These are phyloP conservation scores for Styphnolobium japonicum DNA, from an alignment of 306 rosid genomes.

Conservation along the genomic window DNA sequence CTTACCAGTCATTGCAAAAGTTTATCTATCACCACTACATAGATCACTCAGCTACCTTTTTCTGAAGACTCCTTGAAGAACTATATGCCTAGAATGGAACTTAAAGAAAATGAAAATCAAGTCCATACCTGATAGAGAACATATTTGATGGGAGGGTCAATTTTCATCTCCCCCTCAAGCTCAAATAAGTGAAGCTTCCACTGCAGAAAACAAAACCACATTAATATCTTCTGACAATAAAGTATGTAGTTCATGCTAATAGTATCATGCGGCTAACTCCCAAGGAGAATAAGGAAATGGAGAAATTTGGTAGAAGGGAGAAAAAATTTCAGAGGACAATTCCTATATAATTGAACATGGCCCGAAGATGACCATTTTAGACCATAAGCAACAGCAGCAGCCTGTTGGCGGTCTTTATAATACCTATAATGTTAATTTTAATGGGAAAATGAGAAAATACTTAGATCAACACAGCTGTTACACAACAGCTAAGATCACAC, in stretches of 20 bases:
- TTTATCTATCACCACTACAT: background rate
- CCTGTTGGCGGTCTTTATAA: background rate
- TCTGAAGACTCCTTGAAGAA: background rate
- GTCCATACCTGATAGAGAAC: constrained; percentile 74
- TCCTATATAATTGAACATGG: background rate
- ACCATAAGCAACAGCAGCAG: background rate
- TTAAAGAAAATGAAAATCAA: background rate
- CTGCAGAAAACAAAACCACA: constrained; percentile 37
- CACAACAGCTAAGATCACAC: background rate
- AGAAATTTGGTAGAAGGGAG: background rate
- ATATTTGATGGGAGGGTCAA: constrained; percentile 74
- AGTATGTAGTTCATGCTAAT: background rate
- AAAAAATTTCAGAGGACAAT: background rate
- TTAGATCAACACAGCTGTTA: background rate
- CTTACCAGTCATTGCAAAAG: background rate
- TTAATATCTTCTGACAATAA: background rate
- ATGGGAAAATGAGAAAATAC: background rate
- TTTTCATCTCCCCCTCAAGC: constrained; percentile 85
- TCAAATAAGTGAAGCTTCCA: constrained; percentile 99
- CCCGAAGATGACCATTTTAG: constrained; percentile 1
- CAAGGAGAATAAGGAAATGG: background rate
- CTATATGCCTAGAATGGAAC: constrained; percentile 10
- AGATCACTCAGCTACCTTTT: background rate
- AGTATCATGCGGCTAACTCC: background rate
- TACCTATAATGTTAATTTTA: background rate